Evolutionary conservation across 2,329 filamentous ascomycete species (phyloP), one percentile per base, ranked within the genome.

Genomic region (Zasmidium citrigriseum): DNA sequence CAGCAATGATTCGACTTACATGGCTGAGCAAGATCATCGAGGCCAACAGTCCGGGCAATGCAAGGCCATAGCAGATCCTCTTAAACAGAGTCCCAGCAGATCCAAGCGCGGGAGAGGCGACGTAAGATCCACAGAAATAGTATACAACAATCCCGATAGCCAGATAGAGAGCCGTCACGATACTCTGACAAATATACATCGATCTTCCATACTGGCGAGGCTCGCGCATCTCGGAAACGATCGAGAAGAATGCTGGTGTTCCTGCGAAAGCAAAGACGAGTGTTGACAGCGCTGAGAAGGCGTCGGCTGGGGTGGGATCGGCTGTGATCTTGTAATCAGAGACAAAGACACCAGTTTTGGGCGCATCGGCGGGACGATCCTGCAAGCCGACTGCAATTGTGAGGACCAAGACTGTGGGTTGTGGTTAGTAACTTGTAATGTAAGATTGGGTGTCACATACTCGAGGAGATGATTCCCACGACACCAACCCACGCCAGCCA

Each of bases 221-320:
- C 1, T 74, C 64, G 2, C 70, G 68, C 75, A 77, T 77, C 55
- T 77, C 75, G 1, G 74, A 69, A 1, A 70, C 68, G 54, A 76
- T 72, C 1, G 73, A 68, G 62, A 76, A 72, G 66, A 73, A 77
- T 9, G 68, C 72, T 0, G 74, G 69, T 0, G 74, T 73, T 22
- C 74, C 75, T 3, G 72, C 70, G 53, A 70, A 77, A 4, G 76
- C 70, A 49, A 78, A 78, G 22, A 78, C 64, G 47, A 73, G 62
- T 2, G 72, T 90, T 66, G 80, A 81, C 29, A 89, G 81, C 22
- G 84, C 81, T 12, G 85, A 78, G 68, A 89, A 87, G 18, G 77
- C 84, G 41, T 83, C 77, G 44, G 78, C 76, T 44, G 89, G 70
- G 1, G 55, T 64, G 4, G 65, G 24, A 2, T 46, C 38, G 14